Base-by-base conservation (phyloP, 2,329 filamentous ascomycete species). In the Apiospora sp. region DNA sequence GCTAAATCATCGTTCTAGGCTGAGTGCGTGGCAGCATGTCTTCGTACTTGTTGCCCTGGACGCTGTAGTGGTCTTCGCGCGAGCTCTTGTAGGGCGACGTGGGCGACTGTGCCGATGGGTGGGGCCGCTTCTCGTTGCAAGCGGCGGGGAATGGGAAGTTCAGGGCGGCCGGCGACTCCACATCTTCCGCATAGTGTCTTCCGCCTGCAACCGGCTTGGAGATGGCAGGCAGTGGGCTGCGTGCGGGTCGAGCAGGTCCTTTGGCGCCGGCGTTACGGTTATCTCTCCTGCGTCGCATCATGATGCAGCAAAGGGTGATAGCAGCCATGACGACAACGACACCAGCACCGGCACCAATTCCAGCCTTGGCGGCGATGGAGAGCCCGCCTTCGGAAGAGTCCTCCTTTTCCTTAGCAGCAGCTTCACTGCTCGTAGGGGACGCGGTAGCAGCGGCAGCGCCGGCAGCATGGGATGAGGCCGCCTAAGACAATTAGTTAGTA, bases 1-100 rank as follows among this genome's bases (percentile, higher is more conserved):
- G 69, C 61, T 67, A 61, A 14, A 67, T 71, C 69, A 64, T 67
- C 30, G 72, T 72, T 27, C 68, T 67, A 16, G 72, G 72, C 30
- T 73, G 51, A 41, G 68, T 69, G 34, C 72, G 69, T 24, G 70
- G 72, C 43, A 72, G 44, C 72, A 73, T 73, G 44, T 73, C 72
- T 34, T 73, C 72, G 49, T 73, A 73, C 22, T 71, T 71, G 49
- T 71, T 68, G n/a, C 46, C 68, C 24, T 37, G 30, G 48, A 73
- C 46, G n/a, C 69, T 48, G 24, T 27, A 43, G 3, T 67, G 27
- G 16, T 72, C 71, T 3, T 73, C 71, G 27, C 46, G 54, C 7
- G 71, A 67, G 69, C 7, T 46, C n/a, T 48, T 58, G 46, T 70
- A 71, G 16, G 61, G 5, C 2, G 70, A 70, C 22, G 27, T 72